Evolutionary conservation across 345 rosid species (phyloP), one percentile per base, ranked within the genome.

Genomic region (Rhodamnia argentea): DNA sequence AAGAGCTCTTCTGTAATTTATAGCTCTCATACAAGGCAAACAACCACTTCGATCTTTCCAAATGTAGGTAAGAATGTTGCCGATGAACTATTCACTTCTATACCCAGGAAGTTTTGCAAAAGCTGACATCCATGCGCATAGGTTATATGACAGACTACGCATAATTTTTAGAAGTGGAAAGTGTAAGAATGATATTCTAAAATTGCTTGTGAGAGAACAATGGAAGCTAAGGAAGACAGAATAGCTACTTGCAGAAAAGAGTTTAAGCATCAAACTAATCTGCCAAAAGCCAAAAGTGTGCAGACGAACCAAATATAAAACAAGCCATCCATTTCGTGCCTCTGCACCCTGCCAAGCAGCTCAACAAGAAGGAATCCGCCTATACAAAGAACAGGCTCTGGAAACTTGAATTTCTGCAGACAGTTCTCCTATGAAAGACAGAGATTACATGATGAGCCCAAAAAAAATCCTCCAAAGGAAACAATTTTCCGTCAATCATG

Each of bases 291-390:
- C 29, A 32, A 58, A 29, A 47, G 81, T 32, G 47, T 37, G 47
- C 13, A 83, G 13, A 86, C 92, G 37, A 83, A 98, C 99, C 99
- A 96, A 89, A 96, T 93, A 78, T 98, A 98, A 92, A 91, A 98
- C 85, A 91, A 89, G 88, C 90, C 93, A 88, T 98, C 99, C 90
- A 91, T 93, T 57, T 92, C 94, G 89, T 97, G 98, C 85, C 87
- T 95, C 94, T 98, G 99, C 87, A 94, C 93, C 86, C 99, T 94
- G 83, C 98, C 98, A 86, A 94, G 88, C 85, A 98, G 93, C 94
- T 96, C 96, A 81, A 98, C 87, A 89, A 91, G 92, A 91, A 98
- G 83, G 85, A 91, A 88, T 58, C 99, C 98, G 85, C 98, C 99
- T 60, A 98, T 85, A 89, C 99, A 98, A 60, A 98, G 87, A 88